Evolutionary conservation across 2,329 filamentous ascomycete genomes (phyloP), one percentile per base, ranked within the genome.

Genomic region (Dactylonectria estremocensis): DNA sequence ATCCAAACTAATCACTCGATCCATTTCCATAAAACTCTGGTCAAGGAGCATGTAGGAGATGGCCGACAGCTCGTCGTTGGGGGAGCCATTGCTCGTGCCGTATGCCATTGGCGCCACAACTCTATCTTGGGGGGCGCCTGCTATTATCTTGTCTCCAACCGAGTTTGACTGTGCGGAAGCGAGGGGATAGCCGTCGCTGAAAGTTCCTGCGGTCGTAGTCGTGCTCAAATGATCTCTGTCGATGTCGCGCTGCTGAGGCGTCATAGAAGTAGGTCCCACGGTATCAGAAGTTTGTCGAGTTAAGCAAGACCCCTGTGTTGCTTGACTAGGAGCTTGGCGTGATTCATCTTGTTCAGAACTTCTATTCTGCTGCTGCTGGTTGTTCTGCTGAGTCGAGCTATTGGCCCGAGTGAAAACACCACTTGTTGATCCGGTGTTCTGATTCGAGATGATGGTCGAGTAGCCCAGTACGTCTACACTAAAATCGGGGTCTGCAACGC

Each of bases 1-100:
- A n/a, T 66, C 64, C 9, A 57, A 37, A n/a, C 57, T 57, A 5
- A 66, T 66, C 2, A 66, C 64, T 18, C 64, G 64, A 43, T 66
- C 64, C 57, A 66, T 57, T 11, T 66, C 52, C 53, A 61, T 61
- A 16, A 66, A 66, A 16, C 57, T 55, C 11, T 33, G 52, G 14
- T 61, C 64, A 8, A 66, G 49, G 6, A 66, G 58, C 20, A 43
- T 66, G 11, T 52, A 55, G 1, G 64, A 66, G 7, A 66, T 61
- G 13, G 57, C 58, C 5, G 64, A 61, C 2, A 66, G 46, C 2
- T 66, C 64, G 37, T 61, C 64, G 4, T 64, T 59, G 16, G 55
- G 62, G 31, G 62, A 58, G 13, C 55, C 62, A 16, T 64, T 49
- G 48, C 50, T 53, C 1, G 50, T 11, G 10, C 40, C 59, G 20